Evolutionary conservation across 108 stramenopile genomes (phyloP).

Genomic region (Skeletonema tropicum): DNA sequence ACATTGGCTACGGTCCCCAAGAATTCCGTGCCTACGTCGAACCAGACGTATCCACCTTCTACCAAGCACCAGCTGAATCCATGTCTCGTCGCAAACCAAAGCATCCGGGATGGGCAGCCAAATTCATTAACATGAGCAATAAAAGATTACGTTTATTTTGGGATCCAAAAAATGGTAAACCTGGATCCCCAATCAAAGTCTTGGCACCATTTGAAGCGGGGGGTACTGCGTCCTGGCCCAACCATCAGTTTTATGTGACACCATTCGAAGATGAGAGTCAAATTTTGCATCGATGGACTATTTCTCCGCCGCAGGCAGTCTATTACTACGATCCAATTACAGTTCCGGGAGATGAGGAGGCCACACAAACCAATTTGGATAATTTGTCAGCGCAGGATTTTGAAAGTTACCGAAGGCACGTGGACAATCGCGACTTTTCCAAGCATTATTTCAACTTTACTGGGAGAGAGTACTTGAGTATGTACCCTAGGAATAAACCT

Average conservation of each 20-base stretch:
- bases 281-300: constrained; percentile 26
- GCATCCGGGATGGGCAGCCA: constrained; percentile 69
- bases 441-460: constrained; percentile 70
- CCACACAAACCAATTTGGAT: constrained; percentile 65
- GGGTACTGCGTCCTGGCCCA: constrained; percentile 69
- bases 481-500: constrained; percentile 53
- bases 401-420: constrained; percentile 47
- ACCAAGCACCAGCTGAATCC: constrained; percentile 32
- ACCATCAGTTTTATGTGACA: constrained; percentile 67
- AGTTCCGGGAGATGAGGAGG: constrained; percentile 55
- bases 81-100: constrained; percentile 38
- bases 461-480: constrained; percentile 41
- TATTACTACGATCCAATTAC: constrained; percentile 75
- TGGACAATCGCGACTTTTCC: constrained; percentile 56
- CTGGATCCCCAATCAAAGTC: constrained; percentile 36
- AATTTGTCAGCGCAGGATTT: constrained; percentile 40
- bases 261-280: constrained; percentile 31
- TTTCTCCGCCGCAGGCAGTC: constrained; percentile 40
- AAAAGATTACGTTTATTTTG: constrained; percentile 53
- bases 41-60: constrained; percentile 77
- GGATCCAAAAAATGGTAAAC: constrained; percentile 54
- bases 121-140: constrained; percentile 78
- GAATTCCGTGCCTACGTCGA: constrained; percentile 70
- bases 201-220: constrained; percentile 52
- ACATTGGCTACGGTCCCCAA: constrained; percentile 48